Conservation (phyloP, 164 flowering plant genomes). For the Chimonanthus salicifolius region DNA sequence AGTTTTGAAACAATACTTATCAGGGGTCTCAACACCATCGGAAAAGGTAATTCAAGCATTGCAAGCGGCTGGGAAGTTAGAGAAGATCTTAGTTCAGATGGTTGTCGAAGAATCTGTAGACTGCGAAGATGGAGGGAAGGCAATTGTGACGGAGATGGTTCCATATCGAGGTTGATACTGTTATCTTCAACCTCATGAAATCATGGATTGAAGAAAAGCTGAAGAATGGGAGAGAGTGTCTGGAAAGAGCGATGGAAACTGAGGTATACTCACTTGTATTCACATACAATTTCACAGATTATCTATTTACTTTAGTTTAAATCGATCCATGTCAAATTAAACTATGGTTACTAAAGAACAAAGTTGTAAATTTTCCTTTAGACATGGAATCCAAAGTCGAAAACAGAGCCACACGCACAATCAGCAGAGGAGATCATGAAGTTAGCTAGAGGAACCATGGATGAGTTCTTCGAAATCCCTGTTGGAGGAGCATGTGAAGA, state of each 20-base stretch:
- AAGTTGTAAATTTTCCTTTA: conserved; percentile 16
- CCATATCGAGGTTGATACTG: conserved; percentile 82
- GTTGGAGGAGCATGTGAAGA: conserved; percentile 41
- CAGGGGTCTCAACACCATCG: conserved; percentile 29
- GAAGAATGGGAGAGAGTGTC: conserved; percentile 34
- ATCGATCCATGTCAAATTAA: too few relatives aligned
- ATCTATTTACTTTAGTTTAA: too few relatives aligned
- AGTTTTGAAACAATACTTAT: conserved; percentile 60
- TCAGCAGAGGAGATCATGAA: conserved; percentile 71
- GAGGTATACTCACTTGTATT: conserved; percentile 44
- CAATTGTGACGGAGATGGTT: conserved; percentile 72
- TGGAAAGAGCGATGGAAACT: conserved; percentile 63
- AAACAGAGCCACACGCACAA: conserved; percentile 77
- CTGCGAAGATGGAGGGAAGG: conserved; percentile 80
- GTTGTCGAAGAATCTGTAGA: conserved; percentile 80
- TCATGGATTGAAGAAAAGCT: conserved; percentile 66
- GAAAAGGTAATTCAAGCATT: conserved; percentile 50
- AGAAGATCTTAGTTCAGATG: conserved; percentile 74
- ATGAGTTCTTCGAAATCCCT: conserved; percentile 62
- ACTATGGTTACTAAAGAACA: not conserved
- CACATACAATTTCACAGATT: too few relatives aligned
- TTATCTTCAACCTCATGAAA: conserved; percentile 41
- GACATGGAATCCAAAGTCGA: conserved; percentile 99
- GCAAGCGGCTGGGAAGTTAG: conserved; percentile 78
- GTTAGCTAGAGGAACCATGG: conserved; percentile 51